These are phyloP conservation scores for Annona cherimola DNA, from an alignment of 164 flowering plant genomes.

Conservation along the genomic window DNA sequence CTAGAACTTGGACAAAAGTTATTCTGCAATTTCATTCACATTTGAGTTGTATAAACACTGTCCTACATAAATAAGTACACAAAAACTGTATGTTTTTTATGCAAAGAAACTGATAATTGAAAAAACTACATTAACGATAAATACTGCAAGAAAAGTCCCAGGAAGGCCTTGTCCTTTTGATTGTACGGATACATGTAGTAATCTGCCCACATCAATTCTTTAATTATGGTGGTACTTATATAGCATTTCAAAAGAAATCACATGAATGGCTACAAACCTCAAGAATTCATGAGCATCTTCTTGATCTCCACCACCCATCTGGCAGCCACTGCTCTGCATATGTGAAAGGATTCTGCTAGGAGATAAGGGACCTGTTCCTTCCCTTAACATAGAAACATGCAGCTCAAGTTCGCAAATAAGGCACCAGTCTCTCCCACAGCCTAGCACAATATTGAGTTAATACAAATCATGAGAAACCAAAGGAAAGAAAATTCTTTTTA, in stretches of 20 bases:
- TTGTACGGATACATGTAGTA: too few relatives aligned
- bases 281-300: constrained; percentile 97
- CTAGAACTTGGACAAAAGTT: too few relatives aligned
- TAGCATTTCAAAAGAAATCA: not conserved
- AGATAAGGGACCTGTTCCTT: constrained; percentile 61
- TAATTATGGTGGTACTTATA: not conserved
- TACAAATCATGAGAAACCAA: not conserved
- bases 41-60: too few relatives aligned
- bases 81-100: too few relatives aligned
- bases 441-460: constrained; percentile 22
- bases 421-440: constrained; percentile 69
- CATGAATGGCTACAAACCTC: constrained; percentile 35
- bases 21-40: too few relatives aligned
- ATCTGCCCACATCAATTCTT: not conserved
- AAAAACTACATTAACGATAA: not conserved
- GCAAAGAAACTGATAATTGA: not conserved
- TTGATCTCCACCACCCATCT: constrained; percentile 81
- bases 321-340: constrained; percentile 50
- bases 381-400: constrained; percentile 51
- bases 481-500: not conserved
- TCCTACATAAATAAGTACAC: too few relatives aligned
- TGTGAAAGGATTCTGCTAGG: constrained; percentile 56
- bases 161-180: not conserved
- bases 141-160: not conserved
- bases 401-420: constrained; percentile 83